Evolutionary conservation across 257 asterid species (phyloP).

Genomic region (Osmanthus fragrans): DNA sequence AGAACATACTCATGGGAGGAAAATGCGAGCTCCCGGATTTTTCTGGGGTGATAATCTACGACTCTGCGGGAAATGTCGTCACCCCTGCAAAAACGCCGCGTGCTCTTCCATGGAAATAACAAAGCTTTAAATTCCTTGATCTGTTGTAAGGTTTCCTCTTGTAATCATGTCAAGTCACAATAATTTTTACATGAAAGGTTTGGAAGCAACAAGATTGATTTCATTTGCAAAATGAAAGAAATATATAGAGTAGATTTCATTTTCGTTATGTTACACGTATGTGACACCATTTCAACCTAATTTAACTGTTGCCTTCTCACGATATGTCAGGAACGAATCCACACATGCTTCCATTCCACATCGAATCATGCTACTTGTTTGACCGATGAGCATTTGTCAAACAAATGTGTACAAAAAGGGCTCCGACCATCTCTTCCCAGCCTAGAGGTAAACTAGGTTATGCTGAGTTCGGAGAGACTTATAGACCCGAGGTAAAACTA

Average conservation of each 20-base stretch:
- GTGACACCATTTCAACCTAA: background rate
- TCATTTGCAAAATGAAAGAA: background rate
- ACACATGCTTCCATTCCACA: no score
- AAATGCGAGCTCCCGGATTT: conserved; percentile 87
- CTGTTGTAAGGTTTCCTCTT: background rate
- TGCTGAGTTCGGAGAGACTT: no score
- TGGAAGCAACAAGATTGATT: background rate
- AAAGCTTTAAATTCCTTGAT: background rate
- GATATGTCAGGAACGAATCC: conserved; percentile 10
- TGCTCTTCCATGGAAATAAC: conserved; percentile 58
- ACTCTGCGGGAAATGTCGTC: conserved; percentile 51
- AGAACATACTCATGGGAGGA: conserved; percentile 79
- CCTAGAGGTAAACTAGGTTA: no score
- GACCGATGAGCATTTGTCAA: no score
- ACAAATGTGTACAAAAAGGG: no score
- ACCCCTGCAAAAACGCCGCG: conserved; percentile 35
- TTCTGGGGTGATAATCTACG: conserved; percentile 78
- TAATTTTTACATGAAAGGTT: background rate
- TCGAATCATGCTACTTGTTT: no score
- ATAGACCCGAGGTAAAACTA: no score
- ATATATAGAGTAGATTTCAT: background rate
- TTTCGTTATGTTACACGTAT: background rate
- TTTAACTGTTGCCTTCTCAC: conserved; percentile 10
- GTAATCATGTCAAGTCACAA: conserved; percentile 4
- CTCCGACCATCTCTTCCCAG: no score